A percentile compares a stretch with the other conserved stretches of the same genome.
These are phyloP conservation scores for Fusarium sublunatum DNA, from an alignment of 2,329 filamentous ascomycete genomes.

Conservation along the genomic window DNA sequence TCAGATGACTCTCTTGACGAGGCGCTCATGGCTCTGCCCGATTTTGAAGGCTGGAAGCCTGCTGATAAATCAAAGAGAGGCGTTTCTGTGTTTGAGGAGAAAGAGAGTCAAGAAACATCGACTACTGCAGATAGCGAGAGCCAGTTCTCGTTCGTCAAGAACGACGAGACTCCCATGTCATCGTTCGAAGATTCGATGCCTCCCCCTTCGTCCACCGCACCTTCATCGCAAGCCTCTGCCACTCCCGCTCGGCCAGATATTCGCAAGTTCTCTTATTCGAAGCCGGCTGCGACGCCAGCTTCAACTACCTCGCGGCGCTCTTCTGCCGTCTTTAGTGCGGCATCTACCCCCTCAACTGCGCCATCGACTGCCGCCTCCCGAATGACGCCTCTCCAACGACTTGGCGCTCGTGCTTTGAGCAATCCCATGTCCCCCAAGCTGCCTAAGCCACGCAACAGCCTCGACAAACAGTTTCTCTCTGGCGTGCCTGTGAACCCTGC, in stretches of 20 bases:
- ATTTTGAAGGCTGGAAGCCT: slow-evolving; percentile 62
- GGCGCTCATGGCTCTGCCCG: slow-evolving; percentile 62
- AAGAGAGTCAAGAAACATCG: slow-evolving; percentile 45
- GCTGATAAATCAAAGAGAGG: slow-evolving; percentile 51
- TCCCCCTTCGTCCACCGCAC: slow-evolving; percentile 43
- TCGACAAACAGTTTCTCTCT: slow-evolving; percentile 45
- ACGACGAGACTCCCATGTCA: slow-evolving; percentile 39
- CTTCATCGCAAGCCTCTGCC: slow-evolving; percentile 38
- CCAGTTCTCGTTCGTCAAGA: slow-evolving; percentile 39
- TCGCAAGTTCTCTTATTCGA: slow-evolving; percentile 51
- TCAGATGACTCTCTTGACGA: slow-evolving; percentile 70
- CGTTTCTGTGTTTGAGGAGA: slow-evolving; percentile 60
- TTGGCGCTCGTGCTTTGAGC: slow-evolving; percentile 59
- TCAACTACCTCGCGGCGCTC: slow-evolving; percentile 51
- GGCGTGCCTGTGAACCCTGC: slow-evolving; percentile 62
- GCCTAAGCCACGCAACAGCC: slow-evolving; percentile 45
- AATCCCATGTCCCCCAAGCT: slow-evolving; percentile 45
- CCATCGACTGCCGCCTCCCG: slow-evolving; percentile 57
- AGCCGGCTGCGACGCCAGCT: slow-evolving; percentile 49
- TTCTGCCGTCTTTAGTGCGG: slow-evolving; percentile 53
- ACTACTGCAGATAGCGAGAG: slow-evolving; percentile 34
- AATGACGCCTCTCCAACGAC: slow-evolving; percentile 65
- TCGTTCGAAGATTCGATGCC: slow-evolving; percentile 45
- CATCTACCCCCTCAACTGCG: slow-evolving; percentile 55
- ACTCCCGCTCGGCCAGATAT: slow-evolving; percentile 50